Conservation (phyloP, 257 asterid species). For the Solanum neorickii region DNA sequence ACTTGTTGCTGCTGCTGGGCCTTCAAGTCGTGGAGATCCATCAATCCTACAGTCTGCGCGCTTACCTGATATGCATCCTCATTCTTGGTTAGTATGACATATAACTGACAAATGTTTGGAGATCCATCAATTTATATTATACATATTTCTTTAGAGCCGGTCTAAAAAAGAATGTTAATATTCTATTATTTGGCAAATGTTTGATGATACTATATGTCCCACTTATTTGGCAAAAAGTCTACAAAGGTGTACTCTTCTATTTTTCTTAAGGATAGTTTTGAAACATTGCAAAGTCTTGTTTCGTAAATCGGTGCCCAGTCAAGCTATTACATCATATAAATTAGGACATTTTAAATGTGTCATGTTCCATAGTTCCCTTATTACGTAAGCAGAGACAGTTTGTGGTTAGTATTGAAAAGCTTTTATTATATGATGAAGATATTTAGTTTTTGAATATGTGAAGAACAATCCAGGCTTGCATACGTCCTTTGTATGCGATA, state of each 20-base stretch:
- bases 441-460: background rate
- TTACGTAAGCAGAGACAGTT: background rate
- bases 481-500: background rate
- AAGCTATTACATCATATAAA: background rate
- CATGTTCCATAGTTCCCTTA: background rate
- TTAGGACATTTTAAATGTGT: background rate
- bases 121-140: background rate
- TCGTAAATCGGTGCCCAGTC: too few species aligned
- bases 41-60: background rate
- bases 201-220: background rate
- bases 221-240: background rate
- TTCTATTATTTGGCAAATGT: background rate
- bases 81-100: slow-evolving; percentile 8
- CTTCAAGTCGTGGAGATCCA: slow-evolving; percentile 8
- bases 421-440: background rate
- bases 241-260: too few species aligned
- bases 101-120: background rate
- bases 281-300: too few species aligned
- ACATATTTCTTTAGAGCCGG: background rate
- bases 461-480: background rate
- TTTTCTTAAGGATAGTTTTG: too few species aligned
- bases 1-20: background rate
- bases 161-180: background rate
- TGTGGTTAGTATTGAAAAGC: slow-evolving; percentile 4
- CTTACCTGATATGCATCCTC: slow-evolving; percentile 8